Percentiles rank a stretch among this genome's conserved stretches.
Evolutionary conservation across 148 eudicot species (phyloP).

Genomic region (Vaccinium darrowii): DNA sequence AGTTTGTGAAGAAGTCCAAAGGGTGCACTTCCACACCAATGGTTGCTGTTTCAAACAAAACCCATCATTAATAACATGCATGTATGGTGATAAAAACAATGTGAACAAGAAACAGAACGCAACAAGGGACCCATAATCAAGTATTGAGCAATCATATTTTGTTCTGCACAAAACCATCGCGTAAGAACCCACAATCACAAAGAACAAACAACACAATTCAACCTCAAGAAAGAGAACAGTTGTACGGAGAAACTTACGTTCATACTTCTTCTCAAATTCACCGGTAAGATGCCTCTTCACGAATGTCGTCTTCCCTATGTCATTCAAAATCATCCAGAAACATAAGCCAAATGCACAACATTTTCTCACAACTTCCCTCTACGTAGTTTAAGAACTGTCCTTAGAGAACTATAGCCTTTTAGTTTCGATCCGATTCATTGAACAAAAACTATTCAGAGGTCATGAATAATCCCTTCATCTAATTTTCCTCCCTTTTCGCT

Average conservation of each 20-base stretch:
- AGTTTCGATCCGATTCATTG: not conserved
- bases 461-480: not conserved
- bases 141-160: not conserved
- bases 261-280: conserved; percentile 26
- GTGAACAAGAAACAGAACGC: not conserved
- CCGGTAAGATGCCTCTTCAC: conserved; percentile 21
- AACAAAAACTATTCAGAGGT: not conserved
- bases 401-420: not conserved
- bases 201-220: not conserved
- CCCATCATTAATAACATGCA: conserved; percentile 4
- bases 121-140: not conserved
- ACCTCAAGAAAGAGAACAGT: not conserved
- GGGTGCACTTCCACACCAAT: conserved; percentile 45
- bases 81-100: not conserved
- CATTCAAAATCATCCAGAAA: not conserved
- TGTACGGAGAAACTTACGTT: conserved; percentile 12
- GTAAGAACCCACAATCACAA: not conserved
- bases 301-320: conserved; percentile 15
- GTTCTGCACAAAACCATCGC: not conserved
- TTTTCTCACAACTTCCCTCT: not conserved
- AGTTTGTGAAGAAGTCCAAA: conserved; percentile 34
- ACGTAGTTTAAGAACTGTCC: not conserved
- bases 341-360: not conserved
- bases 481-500: not conserved
- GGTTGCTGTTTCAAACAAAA: conserved; percentile 26